phyloP scores from a whole-genome alignment of 495 filamentous ascomycete species.

The Durotheca rogersii region DNA sequence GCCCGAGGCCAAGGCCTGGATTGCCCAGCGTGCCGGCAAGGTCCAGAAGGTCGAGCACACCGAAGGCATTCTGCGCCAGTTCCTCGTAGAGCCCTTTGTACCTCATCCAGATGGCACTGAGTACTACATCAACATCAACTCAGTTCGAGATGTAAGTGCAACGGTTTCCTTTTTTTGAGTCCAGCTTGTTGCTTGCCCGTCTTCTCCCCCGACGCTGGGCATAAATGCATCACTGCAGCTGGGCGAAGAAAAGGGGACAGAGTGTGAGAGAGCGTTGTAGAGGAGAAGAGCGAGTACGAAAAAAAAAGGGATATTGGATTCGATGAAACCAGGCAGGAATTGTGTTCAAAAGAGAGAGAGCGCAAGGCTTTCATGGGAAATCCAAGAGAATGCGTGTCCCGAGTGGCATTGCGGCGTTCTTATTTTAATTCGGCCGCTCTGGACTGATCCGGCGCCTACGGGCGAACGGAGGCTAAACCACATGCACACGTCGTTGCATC shows the following conservation, averaged over 20 bases:
- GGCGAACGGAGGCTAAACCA: constrained; percentile 60
- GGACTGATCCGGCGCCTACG: constrained; percentile 38
- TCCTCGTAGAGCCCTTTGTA: constrained; percentile 98
- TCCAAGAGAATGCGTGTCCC: constrained; percentile 15
- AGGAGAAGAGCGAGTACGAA: constrained; percentile 2
- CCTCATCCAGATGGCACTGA: constrained; percentile 91
- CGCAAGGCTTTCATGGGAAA: not conserved
- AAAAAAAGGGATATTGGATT: constrained; percentile 1
- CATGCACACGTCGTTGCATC: constrained; percentile 37
- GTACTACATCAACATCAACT: constrained; percentile 98
- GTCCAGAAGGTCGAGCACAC: constrained; percentile 88
- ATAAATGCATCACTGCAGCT: constrained; percentile 29
- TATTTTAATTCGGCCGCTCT: constrained; percentile 23
- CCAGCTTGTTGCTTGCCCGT: constrained; percentile 10
- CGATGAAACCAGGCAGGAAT: constrained; percentile 12
- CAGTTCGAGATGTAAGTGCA: constrained; percentile 77
- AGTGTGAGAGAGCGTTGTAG: not conserved
- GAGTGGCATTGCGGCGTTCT: constrained; percentile 20
- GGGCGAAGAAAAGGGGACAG: not conserved
- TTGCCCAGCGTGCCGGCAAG: constrained; percentile 89
- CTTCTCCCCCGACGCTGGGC: constrained; percentile 9
- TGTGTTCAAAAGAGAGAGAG: constrained; percentile 1
- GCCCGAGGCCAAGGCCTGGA: constrained; percentile 88
- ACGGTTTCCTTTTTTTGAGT: constrained; percentile 24
- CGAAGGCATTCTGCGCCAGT: constrained; percentile 83